Percentiles rank a stretch among this genome's conserved stretches.
Evolutionary conservation across 441 rosid genomes (phyloP).

Genomic region (Adansonia gregorii): DNA sequence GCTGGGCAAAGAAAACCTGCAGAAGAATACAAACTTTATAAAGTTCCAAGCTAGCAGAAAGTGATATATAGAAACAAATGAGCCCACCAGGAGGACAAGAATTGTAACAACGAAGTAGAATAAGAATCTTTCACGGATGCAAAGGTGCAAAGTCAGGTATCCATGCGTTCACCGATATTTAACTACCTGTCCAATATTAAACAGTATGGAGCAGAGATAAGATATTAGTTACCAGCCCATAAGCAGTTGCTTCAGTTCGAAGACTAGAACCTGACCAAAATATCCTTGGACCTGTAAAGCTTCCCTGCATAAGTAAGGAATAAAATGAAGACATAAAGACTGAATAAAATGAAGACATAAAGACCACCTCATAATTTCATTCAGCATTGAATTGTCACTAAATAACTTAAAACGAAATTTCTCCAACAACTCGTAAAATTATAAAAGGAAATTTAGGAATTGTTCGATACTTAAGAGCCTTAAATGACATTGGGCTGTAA

Average conservation of each 20-base stretch:
- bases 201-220: conserved; percentile 23
- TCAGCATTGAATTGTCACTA: conserved; percentile 16
- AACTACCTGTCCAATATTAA: conserved; percentile 18
- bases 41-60: conserved; percentile 27
- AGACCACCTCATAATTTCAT: conserved; percentile 37
- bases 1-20: conserved; percentile 97
- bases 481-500: background rate
- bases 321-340: conserved; percentile 49
- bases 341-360: conserved; percentile 51
- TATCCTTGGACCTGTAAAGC: conserved; percentile 96
- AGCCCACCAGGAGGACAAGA: conserved; percentile 15
- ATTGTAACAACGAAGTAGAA: conserved; percentile 8
- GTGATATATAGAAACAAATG: conserved; percentile 5
- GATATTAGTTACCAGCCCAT: conserved; percentile 81
- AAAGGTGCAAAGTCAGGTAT: conserved; percentile 17
- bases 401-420: conserved; percentile 10
- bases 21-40: conserved; percentile 35
- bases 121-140: conserved; percentile 13
- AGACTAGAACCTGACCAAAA: conserved; percentile 99
- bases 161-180: conserved; percentile 17
- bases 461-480: background rate
- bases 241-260: conserved; percentile 99
- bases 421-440: conserved; percentile 4
- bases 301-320: conserved; percentile 92
- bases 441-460: background rate